A percentile compares a stretch with the other conserved stretches of the same genome.
phyloP scores from a whole-genome alignment of 192 early-diverging fungal species.

The Coemansia sp. region DNA sequence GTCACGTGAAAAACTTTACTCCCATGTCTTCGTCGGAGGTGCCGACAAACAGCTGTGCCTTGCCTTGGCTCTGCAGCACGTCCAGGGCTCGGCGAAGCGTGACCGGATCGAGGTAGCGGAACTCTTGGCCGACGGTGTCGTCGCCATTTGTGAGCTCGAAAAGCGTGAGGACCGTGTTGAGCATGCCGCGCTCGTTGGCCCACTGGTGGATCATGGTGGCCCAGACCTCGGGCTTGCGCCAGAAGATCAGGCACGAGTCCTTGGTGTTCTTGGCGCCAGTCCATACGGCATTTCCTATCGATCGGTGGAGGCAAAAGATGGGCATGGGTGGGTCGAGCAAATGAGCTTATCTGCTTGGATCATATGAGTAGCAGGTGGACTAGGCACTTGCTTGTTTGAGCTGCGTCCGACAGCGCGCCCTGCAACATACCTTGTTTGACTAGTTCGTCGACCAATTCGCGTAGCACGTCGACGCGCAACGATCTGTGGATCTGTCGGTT shows the following conservation, averaged over 20 bases:
- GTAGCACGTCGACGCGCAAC: conserved; percentile 59
- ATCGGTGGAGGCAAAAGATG: neutral
- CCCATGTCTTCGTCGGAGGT: conserved; percentile 67
- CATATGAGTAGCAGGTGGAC: too few relatives aligned
- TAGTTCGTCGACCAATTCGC: conserved; percentile 72
- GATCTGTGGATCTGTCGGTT: conserved; percentile 70
- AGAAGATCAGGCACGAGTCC: conserved; percentile 68
- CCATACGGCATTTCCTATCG: conserved; percentile 55
- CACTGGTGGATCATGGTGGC: conserved; percentile 75
- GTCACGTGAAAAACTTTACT: conserved; percentile 73
- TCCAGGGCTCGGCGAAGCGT: conserved; percentile 75
- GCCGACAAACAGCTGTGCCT: conserved; percentile 72
- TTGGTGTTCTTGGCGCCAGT: conserved; percentile 36
- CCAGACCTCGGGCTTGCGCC: conserved; percentile 92
- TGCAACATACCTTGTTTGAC: conserved; percentile 64
- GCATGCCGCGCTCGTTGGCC: conserved; percentile 72
- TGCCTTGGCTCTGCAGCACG: conserved; percentile 76
- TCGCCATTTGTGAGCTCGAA: conserved; percentile 91
- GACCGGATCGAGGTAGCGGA: conserved; percentile 68
- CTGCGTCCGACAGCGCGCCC: too few relatives aligned
- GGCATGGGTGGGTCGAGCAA: neutral
- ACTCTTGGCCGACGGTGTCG: conserved; percentile 71
- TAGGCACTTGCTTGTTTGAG: too few relatives aligned
- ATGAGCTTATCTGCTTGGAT: neutral
- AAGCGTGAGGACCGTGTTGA: conserved; percentile 78